Evolutionary conservation across 2,329 filamentous ascomycete genomes (phyloP).

Genomic region (Phaeoacremonium minimum): DNA sequence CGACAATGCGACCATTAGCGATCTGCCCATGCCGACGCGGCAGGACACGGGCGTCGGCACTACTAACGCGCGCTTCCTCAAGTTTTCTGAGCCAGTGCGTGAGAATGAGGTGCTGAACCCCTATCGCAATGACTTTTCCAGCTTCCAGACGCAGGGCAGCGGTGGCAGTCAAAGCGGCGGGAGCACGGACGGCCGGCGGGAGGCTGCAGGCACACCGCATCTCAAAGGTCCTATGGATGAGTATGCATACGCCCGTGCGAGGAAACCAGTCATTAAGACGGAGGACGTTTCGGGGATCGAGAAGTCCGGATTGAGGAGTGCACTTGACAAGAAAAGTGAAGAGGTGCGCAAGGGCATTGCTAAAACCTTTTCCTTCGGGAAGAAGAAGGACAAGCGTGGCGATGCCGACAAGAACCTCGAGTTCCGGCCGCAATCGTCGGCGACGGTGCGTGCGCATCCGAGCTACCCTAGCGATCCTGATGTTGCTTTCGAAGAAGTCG

Average conservation of each 20-base stretch:
- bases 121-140: slow-evolving; percentile 18
- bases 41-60: slow-evolving; percentile 36
- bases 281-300: slow-evolving; percentile 51
- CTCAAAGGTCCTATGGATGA: slow-evolving; percentile 30
- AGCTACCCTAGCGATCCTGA: slow-evolving; percentile 16
- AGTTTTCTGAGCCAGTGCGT: slow-evolving; percentile 34
- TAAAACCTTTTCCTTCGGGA: slow-evolving; percentile 49
- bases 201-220: slow-evolving; percentile 14
- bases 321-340: slow-evolving; percentile 53
- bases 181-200: slow-evolving; percentile 27
- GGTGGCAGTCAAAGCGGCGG: slow-evolving; percentile 32
- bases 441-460: slow-evolving; percentile 26
- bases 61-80: slow-evolving; percentile 38
- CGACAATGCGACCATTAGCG: slow-evolving; percentile 30
- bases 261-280: slow-evolving; percentile 38
- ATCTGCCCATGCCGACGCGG: slow-evolving; percentile 29
- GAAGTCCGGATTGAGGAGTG: slow-evolving; percentile 46
- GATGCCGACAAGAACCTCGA: slow-evolving; percentile 17
- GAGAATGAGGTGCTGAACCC: slow-evolving; percentile 22
- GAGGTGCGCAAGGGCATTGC: slow-evolving; percentile 47
- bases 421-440: slow-evolving; percentile 28
- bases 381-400: slow-evolving; percentile 29
- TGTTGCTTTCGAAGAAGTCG: slow-evolving; percentile 9
- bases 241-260: slow-evolving; percentile 36
- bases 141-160: slow-evolving; percentile 17